A percentile compares a stretch with the other conserved stretches of the same genome.
phyloP scores from a whole-genome alignment of 2,329 filamentous ascomycete species.

The Chaetoscypha palmicola region DNA sequence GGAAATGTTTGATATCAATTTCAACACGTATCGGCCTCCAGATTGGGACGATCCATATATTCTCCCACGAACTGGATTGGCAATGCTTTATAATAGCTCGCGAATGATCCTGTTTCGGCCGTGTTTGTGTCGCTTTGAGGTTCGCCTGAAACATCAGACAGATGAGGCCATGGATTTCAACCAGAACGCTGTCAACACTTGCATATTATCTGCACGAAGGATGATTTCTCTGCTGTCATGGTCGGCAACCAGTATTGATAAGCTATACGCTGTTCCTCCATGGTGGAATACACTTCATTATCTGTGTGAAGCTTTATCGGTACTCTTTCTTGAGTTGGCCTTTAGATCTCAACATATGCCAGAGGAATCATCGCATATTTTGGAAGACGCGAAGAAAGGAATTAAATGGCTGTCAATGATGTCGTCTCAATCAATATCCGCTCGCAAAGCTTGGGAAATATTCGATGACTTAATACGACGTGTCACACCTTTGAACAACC shows the following conservation, averaged over 20 bases:
- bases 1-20: constrained; percentile 13
- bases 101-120: constrained; percentile 27
- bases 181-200: constrained; percentile 15
- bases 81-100: constrained; percentile 19
- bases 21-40: constrained; percentile 12
- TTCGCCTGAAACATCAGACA: constrained; percentile 14
- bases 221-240: constrained; percentile 18
- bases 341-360: constrained; percentile 23
- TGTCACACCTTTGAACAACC: constrained; percentile 17
- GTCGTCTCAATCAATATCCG: constrained; percentile 18
- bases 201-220: constrained; percentile 18
- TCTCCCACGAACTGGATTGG: constrained; percentile 16
- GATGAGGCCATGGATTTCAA: constrained; percentile 17
- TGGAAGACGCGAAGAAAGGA: constrained; percentile 23
- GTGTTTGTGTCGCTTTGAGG: constrained; percentile 23
- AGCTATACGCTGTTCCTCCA: constrained; percentile 17
- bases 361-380: constrained; percentile 15
- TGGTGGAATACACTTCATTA: constrained; percentile 26
- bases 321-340: constrained; percentile 24
- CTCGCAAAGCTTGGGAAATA: constrained; percentile 27
- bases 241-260: constrained; percentile 6
- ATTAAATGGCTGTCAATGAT: constrained; percentile 21
- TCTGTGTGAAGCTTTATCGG: constrained; percentile 23
- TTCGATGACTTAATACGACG: constrained; percentile 21
- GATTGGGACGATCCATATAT: constrained; percentile 13